Base-by-base conservation (phyloP, 345 rosid genomes). In the Bruguiera sexangula region DNA sequence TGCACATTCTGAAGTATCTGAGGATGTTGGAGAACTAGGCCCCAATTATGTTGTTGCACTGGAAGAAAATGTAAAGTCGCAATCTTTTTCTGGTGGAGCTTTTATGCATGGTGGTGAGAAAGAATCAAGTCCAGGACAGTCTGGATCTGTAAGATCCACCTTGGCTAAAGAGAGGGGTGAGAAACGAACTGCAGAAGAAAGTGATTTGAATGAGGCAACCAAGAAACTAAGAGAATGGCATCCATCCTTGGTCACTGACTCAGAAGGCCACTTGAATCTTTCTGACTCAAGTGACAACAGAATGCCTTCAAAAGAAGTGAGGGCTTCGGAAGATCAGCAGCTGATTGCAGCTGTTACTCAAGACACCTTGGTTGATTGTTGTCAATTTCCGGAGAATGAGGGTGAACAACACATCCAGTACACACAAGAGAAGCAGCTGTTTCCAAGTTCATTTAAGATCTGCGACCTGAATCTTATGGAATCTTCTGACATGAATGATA, bases 401-500 rank as follows among this genome's bases (percentile, higher is more conserved):
- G 76, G 72, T 66, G 85, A 78, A 61, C 26, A 86, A 52, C 66
- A 83, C 61, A 62, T 72, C 31, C 80, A 67, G 68, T 82, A 77
- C 82, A 74, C 89, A 36, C 85, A 84, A 83, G 97, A 95, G 79
- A 89, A 85, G 71, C 89, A 87, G 78, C 82, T 89, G 73, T 81
- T 86, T 75, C 93, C 94, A 7, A 79, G 87, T 82, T 84, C 96
- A 64, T 92, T 88, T 79, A 95, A 90, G 86, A 95, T 87, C 20
- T 92, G 89, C 63, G 99, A 95, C 75, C 89, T 95, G 74, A 95
- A 95, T 77, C 89, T 92, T 71, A 86, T 89, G 81, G 91, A 86
- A 86, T 69, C 84, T 43, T 80, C 91, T 18, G 92, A 92, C 73
- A 64, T 76, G 21, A 80, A 80, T 74, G 96, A 87, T 69, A 82